Percentiles rank a stretch among this genome's conserved stretches.
These are phyloP conservation scores for Friedmanniomyces simplex DNA, from an alignment of 495 filamentous ascomycete species.

Conservation along the genomic window DNA sequence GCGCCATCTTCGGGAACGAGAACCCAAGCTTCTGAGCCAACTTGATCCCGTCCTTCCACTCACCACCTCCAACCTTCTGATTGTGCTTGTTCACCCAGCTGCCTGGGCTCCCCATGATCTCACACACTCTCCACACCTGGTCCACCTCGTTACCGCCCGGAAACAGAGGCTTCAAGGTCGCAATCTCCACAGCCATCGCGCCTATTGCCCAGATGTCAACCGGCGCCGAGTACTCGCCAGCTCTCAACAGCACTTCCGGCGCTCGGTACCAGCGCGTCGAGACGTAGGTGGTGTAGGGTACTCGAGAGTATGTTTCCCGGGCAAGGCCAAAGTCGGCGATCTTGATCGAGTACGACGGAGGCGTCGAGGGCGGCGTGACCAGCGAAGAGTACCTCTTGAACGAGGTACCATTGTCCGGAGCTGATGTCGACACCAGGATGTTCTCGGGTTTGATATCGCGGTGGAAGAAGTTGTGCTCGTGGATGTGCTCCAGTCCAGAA, in stretches of 20 bases:
- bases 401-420: constrained; percentile 62
- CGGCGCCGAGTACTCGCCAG: constrained; percentile 93
- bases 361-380: constrained; percentile 89
- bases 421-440: constrained; percentile 90
- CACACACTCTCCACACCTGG: constrained; percentile 97
- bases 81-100: constrained; percentile 94
- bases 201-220: constrained; percentile 99
- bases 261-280: constrained; percentile 98
- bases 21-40: constrained; percentile 94
- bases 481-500: constrained; percentile 91
- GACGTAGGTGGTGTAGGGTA: constrained; percentile 97
- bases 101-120: constrained; percentile 98
- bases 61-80: constrained; percentile 80
- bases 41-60: constrained; percentile 91
- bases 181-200: constrained; percentile 99
- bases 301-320: constrained; percentile 87
- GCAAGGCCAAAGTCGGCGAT: constrained; percentile 99
- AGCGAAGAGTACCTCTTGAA: constrained; percentile 88
- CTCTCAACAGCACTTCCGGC: constrained; percentile 86
- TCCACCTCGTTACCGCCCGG: constrained; percentile 98
- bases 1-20: constrained; percentile 98
- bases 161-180: constrained; percentile 93
- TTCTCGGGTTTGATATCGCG: constrained; percentile 99
- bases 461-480: constrained; percentile 95
- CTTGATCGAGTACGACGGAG: constrained; percentile 89